Evolutionary conservation across 176 grass and related monocot species (phyloP).

Genomic region (Dendrocalamus sinicus): DNA sequence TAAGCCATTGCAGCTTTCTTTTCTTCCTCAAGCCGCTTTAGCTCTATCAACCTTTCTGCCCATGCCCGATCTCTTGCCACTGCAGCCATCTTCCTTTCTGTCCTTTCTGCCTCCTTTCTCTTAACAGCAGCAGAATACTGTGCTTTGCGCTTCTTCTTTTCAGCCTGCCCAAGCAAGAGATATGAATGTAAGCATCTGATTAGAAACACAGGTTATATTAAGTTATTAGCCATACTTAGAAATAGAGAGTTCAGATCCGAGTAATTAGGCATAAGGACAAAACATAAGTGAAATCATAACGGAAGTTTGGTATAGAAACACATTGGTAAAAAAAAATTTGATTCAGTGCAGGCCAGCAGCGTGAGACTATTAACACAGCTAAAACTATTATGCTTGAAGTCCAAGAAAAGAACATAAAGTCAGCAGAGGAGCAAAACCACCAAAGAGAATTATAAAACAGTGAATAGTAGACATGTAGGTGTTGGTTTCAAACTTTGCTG

Average conservation of each 20-base stretch:
- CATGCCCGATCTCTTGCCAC: slow-evolving; percentile 92
- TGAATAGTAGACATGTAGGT: neutral
- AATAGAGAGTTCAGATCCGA: neutral
- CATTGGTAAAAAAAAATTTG: neutral
- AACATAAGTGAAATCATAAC: neutral
- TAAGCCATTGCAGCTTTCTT: slow-evolving; percentile 67
- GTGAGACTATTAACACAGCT: neutral
- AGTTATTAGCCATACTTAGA: neutral
- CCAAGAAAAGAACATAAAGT: neutral
- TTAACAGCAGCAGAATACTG: slow-evolving; percentile 80
- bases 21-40: slow-evolving; percentile 69
- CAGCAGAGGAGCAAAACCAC: neutral
- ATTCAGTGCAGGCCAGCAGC: neutral
- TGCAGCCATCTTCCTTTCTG: slow-evolving; percentile 92
- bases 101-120: slow-evolving; percentile 73
- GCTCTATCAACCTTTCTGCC: slow-evolving; percentile 75
- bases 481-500: neutral
- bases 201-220: neutral
- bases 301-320: neutral
- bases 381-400: neutral
- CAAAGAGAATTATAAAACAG: neutral
- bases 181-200: slow-evolving; percentile 35
- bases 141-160: slow-evolving; percentile 86
- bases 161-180: slow-evolving; percentile 62
- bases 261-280: neutral